Evolutionary conservation across 257 asterid species (phyloP), one percentile per base, ranked within the genome.

Genomic region (Coffea canephora): DNA sequence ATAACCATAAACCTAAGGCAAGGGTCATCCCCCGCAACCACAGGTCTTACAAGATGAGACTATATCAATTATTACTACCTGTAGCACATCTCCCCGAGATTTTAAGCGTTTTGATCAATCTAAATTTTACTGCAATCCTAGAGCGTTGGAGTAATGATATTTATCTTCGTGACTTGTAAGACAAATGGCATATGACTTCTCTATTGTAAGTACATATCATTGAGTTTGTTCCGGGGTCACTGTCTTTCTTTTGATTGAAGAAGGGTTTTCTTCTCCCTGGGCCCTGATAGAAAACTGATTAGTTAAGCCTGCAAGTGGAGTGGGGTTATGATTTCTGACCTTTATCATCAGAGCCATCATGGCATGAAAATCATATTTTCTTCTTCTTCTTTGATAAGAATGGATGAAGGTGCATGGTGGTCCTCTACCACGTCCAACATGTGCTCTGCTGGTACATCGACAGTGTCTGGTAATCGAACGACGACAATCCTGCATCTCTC

Each of bases 211-310:
- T 31, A 31, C 31, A 74, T 82, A 80, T 83, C 76, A 78, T 80
- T 68, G 87, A 76, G 86, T 82, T 82, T 46, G 89, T 78, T 83
- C 67, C 25, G 49, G 54, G 71, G 89, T 89, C 88, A 14, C 75
- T 76, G 76, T 86, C 90, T 11, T 18, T 9, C 43, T 48, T 25
- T 73, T 50, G 66, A 31, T 73, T 31, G 48, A 50, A 49, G 65
- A 62, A 16, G 16, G 8, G 21, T 67, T 67, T 73, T 73, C 36
- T 52, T 52, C 76, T 71, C 21, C 27, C 27, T 52, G 48, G 79
- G 27, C 79, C 79, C 41, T 59, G 39, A 75, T 49, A 23, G 3
- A 11, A 46, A 62, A 71, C 64, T 76, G 71, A 75, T 11, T 72
- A 72, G 62, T 16, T 39, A 69, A 18, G 50, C 41, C 49, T 13